Base-by-base conservation (phyloP, 495 filamentous ascomycete species). In the Platismatia glauca region DNA sequence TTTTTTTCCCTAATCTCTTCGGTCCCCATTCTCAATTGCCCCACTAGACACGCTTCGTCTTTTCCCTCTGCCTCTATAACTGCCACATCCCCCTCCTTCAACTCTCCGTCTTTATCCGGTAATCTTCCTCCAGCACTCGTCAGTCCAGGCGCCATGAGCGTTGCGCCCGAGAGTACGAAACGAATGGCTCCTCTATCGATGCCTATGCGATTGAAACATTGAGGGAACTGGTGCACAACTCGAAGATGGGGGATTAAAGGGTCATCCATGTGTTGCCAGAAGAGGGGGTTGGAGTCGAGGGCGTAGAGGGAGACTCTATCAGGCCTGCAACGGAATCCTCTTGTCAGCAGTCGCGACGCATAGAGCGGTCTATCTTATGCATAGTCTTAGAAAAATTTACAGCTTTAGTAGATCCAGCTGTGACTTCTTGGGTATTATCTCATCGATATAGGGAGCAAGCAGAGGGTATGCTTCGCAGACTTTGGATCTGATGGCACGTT, bases 101-200 rank as follows among this genome's bases (percentile, higher is more conserved):
- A 66, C 67, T 89, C 83, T 53, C 69, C 41, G 35, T 67, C 69
- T 13, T 29, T 34, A 16, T 67, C 79, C 34, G 91, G 94, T 67
- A 98, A 73, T 37, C 84, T 69, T 0, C 94, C 94, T 1, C 95
- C 94, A 0, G 85, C 71, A 12, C 83, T 87, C 11, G 94, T 98
- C 63, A 97, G 71, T 0, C 94, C 94, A 0, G 94, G 94, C 16
- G 89, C 91, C 94, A 98, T 98, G 50, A 98, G 84, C 59, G 92
- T 87, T 0, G 94, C 94, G 29, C 94, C 94, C 4, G 84, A 86
- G 1, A 98, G 82, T 35, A 98, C 93, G 76, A 98, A 98, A 62
- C 95, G 90, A 73, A 97, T 97, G 0, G 95, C 94, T 58, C 94
- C 94, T 57, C 94, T 86, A 74, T 97, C 93, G 70, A 96, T 91